phyloP scores from a whole-genome alignment of 2,329 filamentous ascomycete genomes.

The Calonectria naviculata region DNA sequence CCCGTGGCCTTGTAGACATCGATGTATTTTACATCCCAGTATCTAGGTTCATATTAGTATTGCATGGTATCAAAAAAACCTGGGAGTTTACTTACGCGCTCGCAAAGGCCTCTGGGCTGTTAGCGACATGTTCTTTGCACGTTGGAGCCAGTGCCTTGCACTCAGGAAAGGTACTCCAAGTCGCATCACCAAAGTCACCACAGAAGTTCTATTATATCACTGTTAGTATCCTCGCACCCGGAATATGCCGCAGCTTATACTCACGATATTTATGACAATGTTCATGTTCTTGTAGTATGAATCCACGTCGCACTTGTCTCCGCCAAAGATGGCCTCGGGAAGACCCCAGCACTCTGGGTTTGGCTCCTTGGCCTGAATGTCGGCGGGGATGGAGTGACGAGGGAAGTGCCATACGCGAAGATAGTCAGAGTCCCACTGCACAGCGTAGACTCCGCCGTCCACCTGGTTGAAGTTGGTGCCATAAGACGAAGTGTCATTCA shows the following conservation, averaged over 20 bases:
- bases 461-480: conserved; percentile 75
- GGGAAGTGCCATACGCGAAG: conserved; percentile 85
- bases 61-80: too few relatives aligned
- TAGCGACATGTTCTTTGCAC: conserved; percentile 59
- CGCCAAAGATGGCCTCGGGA: conserved; percentile 77
- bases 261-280: conserved; percentile 76
- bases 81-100: conserved; percentile 45
- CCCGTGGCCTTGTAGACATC: conserved; percentile 52
- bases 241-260: neutral
- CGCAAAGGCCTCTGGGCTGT: conserved; percentile 55
- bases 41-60: conserved; percentile 34
- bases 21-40: conserved; percentile 67
- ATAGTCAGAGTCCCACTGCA: conserved; percentile 74
- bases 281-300: conserved; percentile 74
- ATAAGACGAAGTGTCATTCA: conserved; percentile 59
- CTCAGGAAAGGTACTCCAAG: conserved; percentile 53
- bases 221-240: neutral
- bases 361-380: conserved; percentile 70
- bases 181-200: conserved; percentile 74
- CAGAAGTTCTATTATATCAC: conserved; percentile 71
- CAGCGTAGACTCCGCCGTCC: conserved; percentile 76
- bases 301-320: conserved; percentile 71
- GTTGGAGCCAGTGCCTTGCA: conserved; percentile 55
- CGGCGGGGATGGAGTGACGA: conserved; percentile 70
- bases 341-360: conserved; percentile 75